phyloP scores from a whole-genome alignment of 2,329 filamentous ascomycete genomes.

The Cordyceps pruinosa region DNA sequence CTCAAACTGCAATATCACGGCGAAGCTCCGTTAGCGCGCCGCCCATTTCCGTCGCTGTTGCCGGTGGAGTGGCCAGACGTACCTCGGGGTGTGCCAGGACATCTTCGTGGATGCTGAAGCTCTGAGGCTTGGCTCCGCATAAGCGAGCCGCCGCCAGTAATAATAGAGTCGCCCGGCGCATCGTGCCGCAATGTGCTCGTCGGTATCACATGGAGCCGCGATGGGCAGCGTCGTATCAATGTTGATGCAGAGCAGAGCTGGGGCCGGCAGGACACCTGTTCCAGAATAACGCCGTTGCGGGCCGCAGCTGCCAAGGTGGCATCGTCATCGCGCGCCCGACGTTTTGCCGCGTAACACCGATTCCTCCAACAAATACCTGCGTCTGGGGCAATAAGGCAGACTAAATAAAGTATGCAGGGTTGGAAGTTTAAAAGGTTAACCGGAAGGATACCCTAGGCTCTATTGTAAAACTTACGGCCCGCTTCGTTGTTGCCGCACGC shows the following conservation, averaged over 20 bases:
- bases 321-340: conserved; percentile 9
- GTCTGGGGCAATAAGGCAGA: not conserved
- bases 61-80: conserved; percentile 20
- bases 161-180: conserved; percentile 43
- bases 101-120: conserved; percentile 85
- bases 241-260: not conserved
- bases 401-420: not conserved
- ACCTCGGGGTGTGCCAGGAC: conserved; percentile 82
- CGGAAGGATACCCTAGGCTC: too few species aligned
- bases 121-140: conserved; percentile 40
- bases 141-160: conserved; percentile 40
- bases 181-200: conserved; percentile 26
- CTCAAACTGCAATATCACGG: conserved; percentile 55
- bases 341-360: conserved; percentile 7
- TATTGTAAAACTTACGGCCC: too few species aligned
- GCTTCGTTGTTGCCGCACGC: not conserved
- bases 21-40: not conserved
- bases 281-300: not conserved
- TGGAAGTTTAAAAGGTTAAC: too few species aligned
- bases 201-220: conserved; percentile 10
- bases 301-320: not conserved
- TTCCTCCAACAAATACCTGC: not conserved
- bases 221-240: conserved; percentile 2
- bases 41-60: not conserved
- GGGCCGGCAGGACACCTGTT: conserved; percentile 5